These are phyloP conservation scores for Pichia sp. DNA, from an alignment of 1,139 yeast species.

Conservation along the genomic window DNA sequence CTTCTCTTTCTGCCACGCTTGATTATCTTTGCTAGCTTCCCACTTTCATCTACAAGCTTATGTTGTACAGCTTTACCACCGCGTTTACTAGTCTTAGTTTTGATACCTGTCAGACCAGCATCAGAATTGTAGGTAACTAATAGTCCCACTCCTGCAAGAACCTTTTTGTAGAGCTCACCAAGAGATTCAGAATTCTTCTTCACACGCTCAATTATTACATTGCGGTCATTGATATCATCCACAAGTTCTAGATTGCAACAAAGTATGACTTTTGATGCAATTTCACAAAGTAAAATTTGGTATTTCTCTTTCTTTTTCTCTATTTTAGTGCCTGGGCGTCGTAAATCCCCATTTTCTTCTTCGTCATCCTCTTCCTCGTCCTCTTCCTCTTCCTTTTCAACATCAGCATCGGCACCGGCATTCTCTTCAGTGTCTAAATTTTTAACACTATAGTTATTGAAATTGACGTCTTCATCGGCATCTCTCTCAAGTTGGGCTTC, in stretches of 20 bases:
- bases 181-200: conserved; percentile 44
- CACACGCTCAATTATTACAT: conserved; percentile 37
- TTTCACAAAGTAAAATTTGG: conserved; percentile 38
- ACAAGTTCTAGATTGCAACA: conserved; percentile 39
- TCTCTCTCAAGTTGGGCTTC: conserved; percentile 48
- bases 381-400: conserved; percentile 14
- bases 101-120: neutral
- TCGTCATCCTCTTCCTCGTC: conserved; percentile 29
- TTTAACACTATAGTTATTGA: conserved; percentile 29
- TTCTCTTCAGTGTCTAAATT: neutral
- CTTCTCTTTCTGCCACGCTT: conserved; percentile 3
- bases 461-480: conserved; percentile 56
- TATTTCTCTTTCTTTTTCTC: conserved; percentile 38
- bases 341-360: conserved; percentile 18
- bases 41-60: neutral
- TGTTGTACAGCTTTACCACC: conserved; percentile 1
- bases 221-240: conserved; percentile 28
- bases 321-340: neutral
- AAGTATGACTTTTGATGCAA: conserved; percentile 45
- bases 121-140: conserved; percentile 2
- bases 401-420: conserved; percentile 9
- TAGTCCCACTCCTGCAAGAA: conserved; percentile 12
- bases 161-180: conserved; percentile 35
- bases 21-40: conserved; percentile 4
- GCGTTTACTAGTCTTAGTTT: neutral